These are phyloP conservation scores for Boletus vermiculosoides DNA, from an alignment of 768 basidiomycete species.

Conservation along the genomic window DNA sequence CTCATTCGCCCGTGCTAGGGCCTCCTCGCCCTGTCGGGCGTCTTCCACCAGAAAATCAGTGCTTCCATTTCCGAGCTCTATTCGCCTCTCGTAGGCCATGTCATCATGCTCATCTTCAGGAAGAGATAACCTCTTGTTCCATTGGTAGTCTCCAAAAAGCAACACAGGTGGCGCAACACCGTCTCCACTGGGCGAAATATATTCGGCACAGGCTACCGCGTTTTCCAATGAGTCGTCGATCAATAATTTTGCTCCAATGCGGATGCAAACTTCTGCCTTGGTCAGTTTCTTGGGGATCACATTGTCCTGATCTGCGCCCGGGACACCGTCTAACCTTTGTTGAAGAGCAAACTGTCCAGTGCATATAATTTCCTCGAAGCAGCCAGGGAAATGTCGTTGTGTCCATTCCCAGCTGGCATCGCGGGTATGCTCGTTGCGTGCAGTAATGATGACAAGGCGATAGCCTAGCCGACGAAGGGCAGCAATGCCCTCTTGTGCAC, in stretches of 20 bases:
- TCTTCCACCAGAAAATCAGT: conserved; percentile 59
- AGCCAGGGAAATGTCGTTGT: conserved; percentile 59
- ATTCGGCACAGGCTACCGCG: conserved; percentile 54
- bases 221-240: conserved; percentile 85
- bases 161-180: conserved; percentile 51
- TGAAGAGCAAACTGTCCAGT: conserved; percentile 68
- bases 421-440: conserved; percentile 54
- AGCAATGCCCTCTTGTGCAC: conserved; percentile 57
- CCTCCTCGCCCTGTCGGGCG: conserved; percentile 27
- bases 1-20: conserved; percentile 42
- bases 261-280: conserved; percentile 72
- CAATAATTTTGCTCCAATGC: conserved; percentile 60
- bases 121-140: conserved; percentile 63
- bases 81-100: conserved; percentile 51
- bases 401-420: conserved; percentile 68
- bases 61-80: conserved; percentile 44
- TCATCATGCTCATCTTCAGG: conserved; percentile 47
- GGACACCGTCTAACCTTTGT: conserved; percentile 29
- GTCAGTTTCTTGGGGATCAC: conserved; percentile 50
- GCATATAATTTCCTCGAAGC: conserved; percentile 63
- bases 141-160: conserved; percentile 74
- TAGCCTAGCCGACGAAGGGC: conserved; percentile 62
- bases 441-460: conserved; percentile 72
- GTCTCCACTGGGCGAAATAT: conserved; percentile 15
- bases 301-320: conserved; percentile 31